Base-by-base conservation (phyloP, 2,329 filamentous ascomycete species). In the Trichoderma simmonsii region DNA sequence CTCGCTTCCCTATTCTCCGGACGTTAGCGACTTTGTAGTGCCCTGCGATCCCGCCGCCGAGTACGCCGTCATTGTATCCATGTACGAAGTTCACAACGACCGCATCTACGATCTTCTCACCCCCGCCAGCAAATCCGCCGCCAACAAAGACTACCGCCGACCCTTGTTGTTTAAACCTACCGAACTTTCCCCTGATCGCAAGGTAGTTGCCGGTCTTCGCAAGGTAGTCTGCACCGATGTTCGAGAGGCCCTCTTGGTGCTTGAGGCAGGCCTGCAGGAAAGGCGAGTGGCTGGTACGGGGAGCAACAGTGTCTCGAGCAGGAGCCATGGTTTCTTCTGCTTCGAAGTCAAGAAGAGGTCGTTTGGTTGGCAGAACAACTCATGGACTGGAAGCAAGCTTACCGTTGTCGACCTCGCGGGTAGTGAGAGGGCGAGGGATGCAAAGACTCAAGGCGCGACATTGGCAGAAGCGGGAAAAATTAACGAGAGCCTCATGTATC, bases 1-100 rank as follows among this genome's bases (percentile, higher is more conserved):
- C n/a, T 85, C 86, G 2, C 84, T 96, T 6, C 93, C 95, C 1
- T 89, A 92, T 72, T 83, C 86, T 6, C 95, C 95, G 9, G 90
- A 94, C 74, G 89, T 97, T 67, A 89, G 90, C 80, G 86, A 90
- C 66, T 85, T 97, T 57, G 84, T 87, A 5, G 86, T 97, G 0
- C 86, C 89, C 0, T 83, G 80, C 75, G 81, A 83, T 56, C 85
- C 90, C 62, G 87, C 88, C 24, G 89, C 91, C 70, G 93, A 97
- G 76, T 98, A 98, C 77, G 92, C 92, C 5, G 90, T 99, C 69
- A 85, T 99, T 12, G 87, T 99, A 26, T 97, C 94, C 69, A 99
- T 99, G 95, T 98, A 98, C 81, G 96, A 99, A 81, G 95, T 99
- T 1, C 98, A 99, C 84, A 99, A 99, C 79, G 95, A 99, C 82